Evolutionary conservation across 495 filamentous ascomycete species (phyloP).

Genomic region (Penicillium pulvis): DNA sequence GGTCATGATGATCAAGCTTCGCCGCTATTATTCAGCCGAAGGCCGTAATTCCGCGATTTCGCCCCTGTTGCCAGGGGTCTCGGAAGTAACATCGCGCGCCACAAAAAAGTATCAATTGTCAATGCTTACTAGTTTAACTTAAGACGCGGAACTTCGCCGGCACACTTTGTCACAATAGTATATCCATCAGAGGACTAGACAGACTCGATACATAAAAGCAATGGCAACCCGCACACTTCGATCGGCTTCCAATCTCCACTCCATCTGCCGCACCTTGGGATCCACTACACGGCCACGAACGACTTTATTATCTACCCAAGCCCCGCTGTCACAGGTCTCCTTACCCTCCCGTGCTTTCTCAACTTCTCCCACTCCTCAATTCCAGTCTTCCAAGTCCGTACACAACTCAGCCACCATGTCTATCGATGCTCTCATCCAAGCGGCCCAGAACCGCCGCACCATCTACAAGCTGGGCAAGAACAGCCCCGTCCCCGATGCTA

Average conservation of each 20-base stretch:
- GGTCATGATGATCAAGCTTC: slow-evolving; percentile 3
- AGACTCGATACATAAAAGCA: background rate
- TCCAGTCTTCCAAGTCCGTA: slow-evolving; percentile 14
- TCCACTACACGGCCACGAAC: slow-evolving; percentile 11
- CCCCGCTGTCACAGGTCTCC: slow-evolving; percentile 23
- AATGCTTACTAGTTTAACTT: background rate
- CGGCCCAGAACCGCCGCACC: slow-evolving; percentile 48
- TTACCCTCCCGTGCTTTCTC: slow-evolving; percentile 54
- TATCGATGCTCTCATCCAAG: slow-evolving; percentile 38
- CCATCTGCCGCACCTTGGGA: slow-evolving; percentile 15
- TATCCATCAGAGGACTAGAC: background rate
- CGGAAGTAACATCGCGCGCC: background rate
- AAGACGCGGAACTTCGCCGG: background rate
- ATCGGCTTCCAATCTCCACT: slow-evolving; percentile 19
- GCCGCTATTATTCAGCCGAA: background rate
- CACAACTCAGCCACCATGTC: slow-evolving; percentile 10
- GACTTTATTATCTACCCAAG: slow-evolving; percentile 8
- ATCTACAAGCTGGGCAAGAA: slow-evolving; percentile 50
- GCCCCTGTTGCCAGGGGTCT: background rate
- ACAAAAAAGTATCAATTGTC: background rate
- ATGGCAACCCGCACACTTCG: slow-evolving; percentile 23
- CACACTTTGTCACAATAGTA: background rate
- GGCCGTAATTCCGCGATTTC: slow-evolving; percentile 1
- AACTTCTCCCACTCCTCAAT: slow-evolving; percentile 52
- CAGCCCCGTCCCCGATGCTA: slow-evolving; percentile 48